Conservation (phyloP, 352 stramenopile species). For the Achlya hypogyna region DNA sequence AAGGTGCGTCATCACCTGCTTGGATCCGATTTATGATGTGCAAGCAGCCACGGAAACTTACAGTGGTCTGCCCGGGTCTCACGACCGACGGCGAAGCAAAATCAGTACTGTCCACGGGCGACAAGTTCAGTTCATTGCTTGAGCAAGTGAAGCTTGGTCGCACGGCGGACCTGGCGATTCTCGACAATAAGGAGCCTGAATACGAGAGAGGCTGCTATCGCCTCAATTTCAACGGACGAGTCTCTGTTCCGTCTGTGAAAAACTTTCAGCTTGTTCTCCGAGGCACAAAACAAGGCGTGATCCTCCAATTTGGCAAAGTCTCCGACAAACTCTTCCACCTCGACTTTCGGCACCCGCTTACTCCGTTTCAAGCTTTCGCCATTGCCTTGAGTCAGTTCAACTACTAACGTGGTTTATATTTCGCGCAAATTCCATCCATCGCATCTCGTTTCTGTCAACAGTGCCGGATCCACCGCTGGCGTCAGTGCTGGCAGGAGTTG, state of each 20-base stretch:
- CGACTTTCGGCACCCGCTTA: conserved; percentile 62
- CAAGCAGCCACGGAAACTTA: conserved; percentile 24
- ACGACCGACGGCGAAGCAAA: conserved; percentile 43
- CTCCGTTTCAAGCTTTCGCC: conserved; percentile 62
- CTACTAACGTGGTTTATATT: conserved; percentile 22
- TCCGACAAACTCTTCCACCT: conserved; percentile 73
- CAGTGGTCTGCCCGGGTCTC: conserved; percentile 38
- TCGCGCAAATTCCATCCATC: too few species aligned
- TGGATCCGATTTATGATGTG: not conserved
- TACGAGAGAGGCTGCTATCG: conserved; percentile 73
- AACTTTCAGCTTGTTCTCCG: conserved; percentile 62
- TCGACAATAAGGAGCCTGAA: conserved; percentile 60
- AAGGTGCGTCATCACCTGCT: conserved; percentile 30
- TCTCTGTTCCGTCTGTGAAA: conserved; percentile 66
- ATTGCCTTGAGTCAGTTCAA: conserved; percentile 63
- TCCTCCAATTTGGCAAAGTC: conserved; percentile 72
- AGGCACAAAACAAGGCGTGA: conserved; percentile 24
- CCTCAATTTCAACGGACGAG: conserved; percentile 73
- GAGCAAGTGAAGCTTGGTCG: conserved; percentile 32
- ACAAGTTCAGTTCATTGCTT: conserved; percentile 43
- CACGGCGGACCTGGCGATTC: conserved; percentile 32
- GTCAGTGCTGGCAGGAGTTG: too few species aligned
- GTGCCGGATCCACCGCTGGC: too few species aligned
- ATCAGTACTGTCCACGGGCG: conserved; percentile 34
- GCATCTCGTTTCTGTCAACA: too few species aligned